Evolutionary conservation across 768 basidiomycete species (phyloP), one percentile per base, ranked within the genome.

Genomic region (Kwoniella sp.): DNA sequence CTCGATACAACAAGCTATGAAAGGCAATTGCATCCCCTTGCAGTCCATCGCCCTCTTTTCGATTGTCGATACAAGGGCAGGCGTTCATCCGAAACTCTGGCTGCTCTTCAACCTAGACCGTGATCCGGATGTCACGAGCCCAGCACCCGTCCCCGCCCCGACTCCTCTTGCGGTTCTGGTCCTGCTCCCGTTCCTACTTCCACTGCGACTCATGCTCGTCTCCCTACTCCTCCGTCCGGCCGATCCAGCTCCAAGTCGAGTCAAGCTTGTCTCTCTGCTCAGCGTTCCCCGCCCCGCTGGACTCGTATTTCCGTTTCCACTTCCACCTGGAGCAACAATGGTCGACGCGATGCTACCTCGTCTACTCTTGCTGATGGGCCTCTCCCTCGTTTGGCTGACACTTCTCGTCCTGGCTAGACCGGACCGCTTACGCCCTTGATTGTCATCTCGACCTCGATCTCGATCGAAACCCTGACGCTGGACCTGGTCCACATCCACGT

Each of bases 191-290:
- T 17, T 45, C 41, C 8, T 45, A 60, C 64, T 68, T 47, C 51
- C 41, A 61, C 67, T 67, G 51, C 55, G 30, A 63, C 65, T 58
- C 17, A 31, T 31, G 30, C 57, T 55, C 26, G 63, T 50, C 2
- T 57, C 45, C 26, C 34, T 50, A 29, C 69, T 66, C 34, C 66
- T 57, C 41, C 61, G 66, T 37, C 66, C 20, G 12, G 53, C 61
- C n/a, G 58, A 48, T 56, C 61, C 15, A 22, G 55, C 55, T 45
- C 51, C 60, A 26, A 15, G 51, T 12, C 57, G 57, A 7, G 57
- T n/a, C 9, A 38, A 5, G 15, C 20, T 45, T 31, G 25, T 13
- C 13, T 25, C 22, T 28, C 57, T 28, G 20, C n/a, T 37, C 9
- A 28, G 23, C 22, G 28, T 7, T 58, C 34, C 41, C 23, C 5